These are phyloP conservation scores for Thozetella sp. DNA, from an alignment of 495 filamentous ascomycete genomes.

Conservation along the genomic window DNA sequence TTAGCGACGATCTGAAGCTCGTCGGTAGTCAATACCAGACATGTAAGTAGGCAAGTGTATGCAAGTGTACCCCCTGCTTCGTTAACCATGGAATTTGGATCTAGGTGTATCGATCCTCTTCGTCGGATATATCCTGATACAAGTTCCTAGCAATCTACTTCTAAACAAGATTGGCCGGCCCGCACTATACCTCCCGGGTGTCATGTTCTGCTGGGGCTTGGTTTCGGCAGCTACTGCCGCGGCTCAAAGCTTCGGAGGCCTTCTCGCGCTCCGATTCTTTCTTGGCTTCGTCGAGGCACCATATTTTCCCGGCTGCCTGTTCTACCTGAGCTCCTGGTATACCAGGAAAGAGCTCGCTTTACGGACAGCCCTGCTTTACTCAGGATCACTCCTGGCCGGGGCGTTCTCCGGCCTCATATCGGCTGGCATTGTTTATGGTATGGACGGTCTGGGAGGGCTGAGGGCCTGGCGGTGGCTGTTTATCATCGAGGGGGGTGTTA, in stretches of 20 bases:
- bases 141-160: constrained; percentile 40
- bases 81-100: too few species aligned
- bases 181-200: constrained; percentile 44
- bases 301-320: constrained; percentile 43
- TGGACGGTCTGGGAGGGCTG: constrained; percentile 46
- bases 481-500: constrained; percentile 66
- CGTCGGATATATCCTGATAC: constrained; percentile 56
- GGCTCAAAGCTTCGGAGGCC: constrained; percentile 58
- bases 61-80: too few species aligned
- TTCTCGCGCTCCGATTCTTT: constrained; percentile 67
- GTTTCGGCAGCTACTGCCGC: constrained; percentile 65
- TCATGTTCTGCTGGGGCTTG: constrained; percentile 72
- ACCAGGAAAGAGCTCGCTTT: constrained; percentile 52
- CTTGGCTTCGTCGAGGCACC: constrained; percentile 61
- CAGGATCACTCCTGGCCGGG: constrained; percentile 59
- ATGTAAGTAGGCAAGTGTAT: too few species aligned
- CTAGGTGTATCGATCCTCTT: constrained; percentile 43
- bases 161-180: constrained; percentile 38
- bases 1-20: constrained; percentile 40
- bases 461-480: constrained; percentile 67
- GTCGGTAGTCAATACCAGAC: constrained; percentile 37
- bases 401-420: constrained; percentile 64
- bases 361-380: constrained; percentile 60
- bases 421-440: constrained; percentile 51
- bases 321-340: constrained; percentile 59